phyloP scores from a whole-genome alignment of 768 basidiomycete species.

The Saitozyma podzolica region DNA sequence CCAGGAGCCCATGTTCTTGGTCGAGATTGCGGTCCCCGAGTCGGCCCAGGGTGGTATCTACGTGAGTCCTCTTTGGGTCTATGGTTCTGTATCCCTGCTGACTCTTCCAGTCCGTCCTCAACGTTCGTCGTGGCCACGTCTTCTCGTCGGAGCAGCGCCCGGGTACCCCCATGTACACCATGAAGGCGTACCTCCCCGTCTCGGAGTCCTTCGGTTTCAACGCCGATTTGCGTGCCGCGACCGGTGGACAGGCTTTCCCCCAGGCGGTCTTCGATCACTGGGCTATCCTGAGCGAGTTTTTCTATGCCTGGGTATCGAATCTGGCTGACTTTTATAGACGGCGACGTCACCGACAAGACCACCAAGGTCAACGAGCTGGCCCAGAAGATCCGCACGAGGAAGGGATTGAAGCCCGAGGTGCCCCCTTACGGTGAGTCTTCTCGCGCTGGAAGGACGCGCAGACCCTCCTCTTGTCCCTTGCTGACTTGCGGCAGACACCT shows the following conservation, averaged over 20 bases:
- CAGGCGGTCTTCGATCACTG: constrained; percentile 60
- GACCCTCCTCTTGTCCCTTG: too few relatives aligned
- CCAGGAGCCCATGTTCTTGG: constrained; percentile 97
- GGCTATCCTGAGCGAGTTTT: background rate
- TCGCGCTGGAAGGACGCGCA: too few relatives aligned
- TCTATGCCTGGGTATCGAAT: background rate
- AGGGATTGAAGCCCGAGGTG: constrained; percentile 57
- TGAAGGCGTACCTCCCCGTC: constrained; percentile 63
- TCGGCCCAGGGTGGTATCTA: constrained; percentile 97
- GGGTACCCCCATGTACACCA: constrained; percentile 99
- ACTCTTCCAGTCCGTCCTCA: constrained; percentile 54
- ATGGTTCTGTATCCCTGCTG: constrained; percentile 3
- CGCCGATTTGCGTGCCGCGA: constrained; percentile 86
- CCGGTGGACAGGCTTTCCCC: constrained; percentile 97
- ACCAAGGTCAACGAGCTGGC: constrained; percentile 83
- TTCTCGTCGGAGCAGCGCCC: constrained; percentile 95
- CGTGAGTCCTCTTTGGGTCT: constrained; percentile 44
- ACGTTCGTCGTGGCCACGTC: constrained; percentile 97
- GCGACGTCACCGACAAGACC: constrained; percentile 79
- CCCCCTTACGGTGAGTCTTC: constrained; percentile 12
- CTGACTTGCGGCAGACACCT: background rate
- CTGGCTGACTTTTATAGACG: constrained; percentile 41
- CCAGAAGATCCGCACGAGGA: constrained; percentile 77
- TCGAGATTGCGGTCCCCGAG: constrained; percentile 98
- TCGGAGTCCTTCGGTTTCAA: constrained; percentile 83